A percentile compares a stretch with the other conserved stretches of the same genome.
phyloP scores from a whole-genome alignment of 345 rosid species.

The Gossypium sturtianum region DNA sequence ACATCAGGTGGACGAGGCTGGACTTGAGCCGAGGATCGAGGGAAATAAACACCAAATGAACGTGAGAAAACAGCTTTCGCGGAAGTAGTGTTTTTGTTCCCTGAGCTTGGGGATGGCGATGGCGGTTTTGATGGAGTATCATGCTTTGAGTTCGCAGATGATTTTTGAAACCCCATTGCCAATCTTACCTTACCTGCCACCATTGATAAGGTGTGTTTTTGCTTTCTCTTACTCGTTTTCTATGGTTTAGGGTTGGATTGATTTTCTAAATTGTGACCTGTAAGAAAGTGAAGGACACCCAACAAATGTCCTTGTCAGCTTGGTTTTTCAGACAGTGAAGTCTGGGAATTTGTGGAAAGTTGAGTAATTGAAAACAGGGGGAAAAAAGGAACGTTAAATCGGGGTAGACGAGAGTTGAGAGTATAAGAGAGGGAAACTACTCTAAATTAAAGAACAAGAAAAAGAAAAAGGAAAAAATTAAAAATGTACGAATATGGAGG shows the following conservation, averaged over 20 bases:
- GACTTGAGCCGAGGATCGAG: constrained; percentile 93
- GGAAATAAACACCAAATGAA: constrained; percentile 83
- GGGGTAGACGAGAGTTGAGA: not conserved
- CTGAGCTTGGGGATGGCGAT: constrained; percentile 33
- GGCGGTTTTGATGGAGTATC: constrained; percentile 36
- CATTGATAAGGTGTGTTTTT: constrained; percentile 32
- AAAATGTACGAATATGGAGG: constrained; percentile 41
- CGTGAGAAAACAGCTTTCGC: constrained; percentile 56
- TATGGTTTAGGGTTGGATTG: not conserved
- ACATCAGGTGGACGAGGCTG: constrained; percentile 86
- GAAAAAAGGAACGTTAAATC: not conserved
- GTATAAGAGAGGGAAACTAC: constrained; percentile 16
- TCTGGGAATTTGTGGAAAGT: not conserved
- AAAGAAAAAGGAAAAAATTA: not conserved
- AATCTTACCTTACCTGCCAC: constrained; percentile 82
- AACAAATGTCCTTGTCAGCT: constrained; percentile 30
- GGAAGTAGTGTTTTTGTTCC: constrained; percentile 24
- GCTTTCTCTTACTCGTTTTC: not conserved
- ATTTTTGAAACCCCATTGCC: constrained; percentile 84
- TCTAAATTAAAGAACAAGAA: constrained; percentile 14
- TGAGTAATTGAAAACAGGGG: not conserved
- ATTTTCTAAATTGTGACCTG: constrained; percentile 5
- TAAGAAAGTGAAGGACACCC: not conserved
- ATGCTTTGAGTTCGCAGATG: constrained; percentile 40
- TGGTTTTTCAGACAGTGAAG: constrained; percentile 30